phyloP scores from a whole-genome alignment of 371 early-diverging fungal species.

The Globomyces sp. region DNA sequence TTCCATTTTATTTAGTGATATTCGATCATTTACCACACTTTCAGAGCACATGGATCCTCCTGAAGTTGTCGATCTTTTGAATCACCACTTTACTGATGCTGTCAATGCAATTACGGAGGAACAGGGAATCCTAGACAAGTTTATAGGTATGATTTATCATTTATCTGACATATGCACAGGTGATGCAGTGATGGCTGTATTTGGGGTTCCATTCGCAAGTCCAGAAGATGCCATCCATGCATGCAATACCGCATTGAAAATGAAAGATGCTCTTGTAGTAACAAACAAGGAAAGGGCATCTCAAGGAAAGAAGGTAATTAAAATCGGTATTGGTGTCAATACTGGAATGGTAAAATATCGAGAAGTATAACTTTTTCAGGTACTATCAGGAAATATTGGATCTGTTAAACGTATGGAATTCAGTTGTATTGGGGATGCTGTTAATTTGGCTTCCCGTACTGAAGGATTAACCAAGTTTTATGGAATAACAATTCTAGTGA shows the following conservation, averaged over 20 bases:
- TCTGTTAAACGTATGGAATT: slow-evolving; percentile 53
- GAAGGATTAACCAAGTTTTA: slow-evolving; percentile 49
- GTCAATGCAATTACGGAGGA: slow-evolving; percentile 48
- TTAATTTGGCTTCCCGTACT: slow-evolving; percentile 43
- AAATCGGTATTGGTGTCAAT: slow-evolving; percentile 50
- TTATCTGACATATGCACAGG: slow-evolving; percentile 11
- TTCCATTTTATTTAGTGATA: slow-evolving; percentile 39
- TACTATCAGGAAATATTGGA: slow-evolving; percentile 51
- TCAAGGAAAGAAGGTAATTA: slow-evolving; percentile 31
- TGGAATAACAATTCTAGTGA: slow-evolving; percentile 40
- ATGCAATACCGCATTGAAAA: slow-evolving; percentile 47
- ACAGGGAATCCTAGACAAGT: slow-evolving; percentile 53
- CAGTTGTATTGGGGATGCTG: slow-evolving; percentile 49
- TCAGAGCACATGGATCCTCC: slow-evolving; percentile 47
- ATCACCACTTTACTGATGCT: slow-evolving; percentile 49
- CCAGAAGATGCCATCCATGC: slow-evolving; percentile 46
- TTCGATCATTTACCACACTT: slow-evolving; percentile 43
- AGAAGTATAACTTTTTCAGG: slow-evolving; percentile 17
- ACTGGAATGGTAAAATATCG: slow-evolving; percentile 42
- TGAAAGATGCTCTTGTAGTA: slow-evolving; percentile 34
- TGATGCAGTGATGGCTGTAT: slow-evolving; percentile 53
- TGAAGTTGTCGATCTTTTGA: slow-evolving; percentile 49
- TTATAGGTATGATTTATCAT: slow-evolving; percentile 32
- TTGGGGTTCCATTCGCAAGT: slow-evolving; percentile 49
- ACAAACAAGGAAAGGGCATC: slow-evolving; percentile 29